These are phyloP conservation scores for Vigna radiata DNA, from an alignment of 306 rosid genomes.

Conservation along the genomic window DNA sequence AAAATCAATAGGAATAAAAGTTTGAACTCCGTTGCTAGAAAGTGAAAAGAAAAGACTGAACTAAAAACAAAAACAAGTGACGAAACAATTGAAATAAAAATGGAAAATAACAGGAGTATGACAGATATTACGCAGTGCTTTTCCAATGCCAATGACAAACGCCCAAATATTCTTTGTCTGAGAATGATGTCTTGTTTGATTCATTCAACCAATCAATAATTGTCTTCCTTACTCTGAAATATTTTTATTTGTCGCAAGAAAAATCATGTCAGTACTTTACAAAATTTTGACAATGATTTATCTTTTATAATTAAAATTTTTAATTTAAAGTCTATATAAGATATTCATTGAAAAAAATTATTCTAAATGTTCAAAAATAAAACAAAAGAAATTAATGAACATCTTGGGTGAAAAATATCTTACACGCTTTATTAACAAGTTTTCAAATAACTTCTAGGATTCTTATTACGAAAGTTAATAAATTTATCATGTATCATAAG, in stretches of 20 bases:
- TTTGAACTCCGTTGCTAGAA: slow-evolving; percentile 2
- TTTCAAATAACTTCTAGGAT: too few relatives aligned
- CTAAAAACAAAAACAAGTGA: neutral
- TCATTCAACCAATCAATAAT: slow-evolving; percentile 1
- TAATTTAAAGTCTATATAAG: neutral
- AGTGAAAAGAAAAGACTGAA: neutral
- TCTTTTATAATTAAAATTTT: neutral
- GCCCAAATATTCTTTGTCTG: slow-evolving; percentile 30
- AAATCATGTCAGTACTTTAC: neutral
- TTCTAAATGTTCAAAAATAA: neutral
- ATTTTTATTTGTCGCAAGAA: neutral
- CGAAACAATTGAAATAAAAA: slow-evolving; percentile 26
- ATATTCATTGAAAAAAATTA: neutral
- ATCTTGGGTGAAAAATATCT: too few relatives aligned
- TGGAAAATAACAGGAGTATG: slow-evolving; percentile 7
- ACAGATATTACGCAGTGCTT: slow-evolving; percentile 11
- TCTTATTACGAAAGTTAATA: too few relatives aligned
- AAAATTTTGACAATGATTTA: neutral
- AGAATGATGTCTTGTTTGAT: slow-evolving; percentile 29
- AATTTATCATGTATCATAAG: too few relatives aligned
- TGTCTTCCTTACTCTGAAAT: neutral
- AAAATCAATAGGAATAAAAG: neutral
- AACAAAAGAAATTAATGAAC: neutral
- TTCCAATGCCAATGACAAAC: slow-evolving; percentile 36
- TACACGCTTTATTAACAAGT: too few relatives aligned